A percentile compares a stretch with the other conserved stretches of the same genome.
Evolutionary conservation across 352 stramenopile genomes (phyloP).

Genomic region (Blastocystis sp.): DNA sequence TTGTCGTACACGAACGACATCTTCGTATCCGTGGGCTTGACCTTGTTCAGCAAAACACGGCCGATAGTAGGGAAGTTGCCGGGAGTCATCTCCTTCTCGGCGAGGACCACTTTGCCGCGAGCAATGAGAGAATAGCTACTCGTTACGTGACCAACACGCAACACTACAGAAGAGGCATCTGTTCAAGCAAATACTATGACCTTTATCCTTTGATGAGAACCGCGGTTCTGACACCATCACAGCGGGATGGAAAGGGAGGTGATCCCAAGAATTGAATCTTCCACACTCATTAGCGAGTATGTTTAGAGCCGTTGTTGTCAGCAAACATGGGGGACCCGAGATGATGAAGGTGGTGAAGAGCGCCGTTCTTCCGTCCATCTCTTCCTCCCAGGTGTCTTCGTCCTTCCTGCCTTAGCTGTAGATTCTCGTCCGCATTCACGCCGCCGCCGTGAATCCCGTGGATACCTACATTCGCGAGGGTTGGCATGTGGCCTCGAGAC

Average conservation of each 20-base stretch:
- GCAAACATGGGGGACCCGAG: conserved; percentile 62
- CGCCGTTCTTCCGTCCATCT: conserved; percentile 2
- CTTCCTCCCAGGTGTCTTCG: conserved; percentile 11
- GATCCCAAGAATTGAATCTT: conserved; percentile 5
- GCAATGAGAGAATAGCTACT: conserved; percentile 74
- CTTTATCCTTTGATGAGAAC: background rate
- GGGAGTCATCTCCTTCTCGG: conserved; percentile 64
- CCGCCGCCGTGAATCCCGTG: conserved; percentile 67
- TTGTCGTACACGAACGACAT: conserved; percentile 75
- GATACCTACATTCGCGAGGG: conserved; percentile 74
- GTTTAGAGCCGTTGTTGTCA: conserved; percentile 47
- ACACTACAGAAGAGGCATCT: conserved; percentile 67
- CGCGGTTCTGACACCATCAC: background rate
- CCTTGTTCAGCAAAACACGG: conserved; percentile 69
- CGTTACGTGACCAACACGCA: background rate
- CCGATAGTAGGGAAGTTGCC: conserved; percentile 74
- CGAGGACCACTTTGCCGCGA: conserved; percentile 74
- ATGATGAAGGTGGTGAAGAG: conserved; percentile 26
- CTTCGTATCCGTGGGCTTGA: conserved; percentile 73
- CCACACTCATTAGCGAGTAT: conserved; percentile 30
- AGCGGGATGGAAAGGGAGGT: background rate
- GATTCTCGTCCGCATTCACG: conserved; percentile 55
- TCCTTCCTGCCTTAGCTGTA: background rate
- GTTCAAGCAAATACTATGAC: background rate
- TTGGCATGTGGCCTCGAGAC: conserved; percentile 28